Evolutionary conservation across 2,329 filamentous ascomycete species (phyloP), one percentile per base, ranked within the genome.

Genomic region (Sphaerulina musiva): DNA sequence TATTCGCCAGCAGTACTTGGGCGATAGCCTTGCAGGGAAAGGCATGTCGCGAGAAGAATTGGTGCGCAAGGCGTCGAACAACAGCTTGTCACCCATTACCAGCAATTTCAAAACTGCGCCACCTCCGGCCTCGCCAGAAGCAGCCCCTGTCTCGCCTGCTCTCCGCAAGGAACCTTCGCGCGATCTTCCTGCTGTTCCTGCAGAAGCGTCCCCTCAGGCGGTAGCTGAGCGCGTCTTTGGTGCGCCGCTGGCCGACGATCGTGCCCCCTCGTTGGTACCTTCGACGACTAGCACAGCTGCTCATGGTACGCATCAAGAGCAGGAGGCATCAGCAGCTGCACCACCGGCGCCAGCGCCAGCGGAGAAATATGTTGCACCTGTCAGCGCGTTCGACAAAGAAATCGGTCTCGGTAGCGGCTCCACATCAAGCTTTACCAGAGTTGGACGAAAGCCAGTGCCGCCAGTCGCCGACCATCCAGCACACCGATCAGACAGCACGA

Each of bases 1-100:
- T 6, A 85, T 95, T 58, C 84, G 90, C 51, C 84, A 89, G 59
- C 84, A 88, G n/a, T 97, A 97, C 70, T 78, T 97, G 48, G 81
- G 83, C 44, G 85, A 95, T 67, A 76, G 74, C 46, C 82, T 78
- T 60, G 84, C 86, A 41, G 90, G 91, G 20, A 64, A 55, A 31
- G 66, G 65, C 4, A 55, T 56, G 40, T 64, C 61, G 38, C 53
- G 60, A 45, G 65, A 67, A 44, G 60, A 65, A 34, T 57, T 66
- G n/a, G 53, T 56, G 2, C 57, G 58, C 32, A 56, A 62, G 42
- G 42, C 56, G 10, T 66, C 64, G 11, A 62, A 62, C 17, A 53
- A 56, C 5, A 72, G 72, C 46, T 66, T 63, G 31, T 54, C 52
- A 11, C 56, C 45, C 32, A 51, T 39, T 14, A 48, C 38, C 32